Evolutionary conservation across 352 stramenopile species (phyloP).

Genomic region (Thraustochytrium sp.): DNA sequence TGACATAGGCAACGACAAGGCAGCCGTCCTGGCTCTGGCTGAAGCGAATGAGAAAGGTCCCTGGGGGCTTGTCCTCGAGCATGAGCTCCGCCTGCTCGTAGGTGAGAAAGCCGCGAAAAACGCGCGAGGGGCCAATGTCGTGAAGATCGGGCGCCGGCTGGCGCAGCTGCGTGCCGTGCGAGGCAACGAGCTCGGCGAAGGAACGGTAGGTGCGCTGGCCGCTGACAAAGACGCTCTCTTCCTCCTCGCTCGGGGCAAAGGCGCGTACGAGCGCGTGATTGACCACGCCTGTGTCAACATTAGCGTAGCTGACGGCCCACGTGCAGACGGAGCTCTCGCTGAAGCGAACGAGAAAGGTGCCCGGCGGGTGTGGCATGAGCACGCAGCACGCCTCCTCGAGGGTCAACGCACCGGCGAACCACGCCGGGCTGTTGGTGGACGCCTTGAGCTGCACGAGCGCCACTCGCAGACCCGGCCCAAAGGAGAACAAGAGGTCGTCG

Average conservation of each 20-base stretch:
- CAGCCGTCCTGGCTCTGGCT: constrained; percentile 13
- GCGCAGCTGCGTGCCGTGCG: neutral
- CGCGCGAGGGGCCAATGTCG: neutral
- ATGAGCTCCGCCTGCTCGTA: constrained; percentile 16
- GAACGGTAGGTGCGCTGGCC: neutral
- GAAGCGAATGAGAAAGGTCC: constrained; percentile 32
- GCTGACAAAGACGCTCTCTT: neutral
- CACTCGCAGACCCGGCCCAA: neutral
- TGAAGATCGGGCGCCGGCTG: neutral
- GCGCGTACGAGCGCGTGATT: constrained; percentile 22
- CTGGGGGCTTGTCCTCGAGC: neutral
- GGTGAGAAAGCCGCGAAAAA: constrained; percentile 27
- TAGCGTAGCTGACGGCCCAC: constrained; percentile 5
- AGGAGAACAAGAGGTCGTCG: neutral
- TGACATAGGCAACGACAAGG: constrained; percentile 14
- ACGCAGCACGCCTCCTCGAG: constrained; percentile 20
- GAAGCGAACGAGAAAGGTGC: constrained; percentile 36
- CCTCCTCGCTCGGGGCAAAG: neutral
- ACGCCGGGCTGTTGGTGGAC: neutral
- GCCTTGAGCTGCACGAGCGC: constrained; percentile 1
- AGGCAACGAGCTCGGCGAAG: neutral
- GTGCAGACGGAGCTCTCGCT: constrained; percentile 31
- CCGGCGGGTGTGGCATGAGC: neutral
- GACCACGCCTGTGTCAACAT: neutral
- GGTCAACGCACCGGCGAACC: constrained; percentile 27